Base-by-base conservation (phyloP, 345 rosid genomes). In the Anacardium occidentale region DNA sequence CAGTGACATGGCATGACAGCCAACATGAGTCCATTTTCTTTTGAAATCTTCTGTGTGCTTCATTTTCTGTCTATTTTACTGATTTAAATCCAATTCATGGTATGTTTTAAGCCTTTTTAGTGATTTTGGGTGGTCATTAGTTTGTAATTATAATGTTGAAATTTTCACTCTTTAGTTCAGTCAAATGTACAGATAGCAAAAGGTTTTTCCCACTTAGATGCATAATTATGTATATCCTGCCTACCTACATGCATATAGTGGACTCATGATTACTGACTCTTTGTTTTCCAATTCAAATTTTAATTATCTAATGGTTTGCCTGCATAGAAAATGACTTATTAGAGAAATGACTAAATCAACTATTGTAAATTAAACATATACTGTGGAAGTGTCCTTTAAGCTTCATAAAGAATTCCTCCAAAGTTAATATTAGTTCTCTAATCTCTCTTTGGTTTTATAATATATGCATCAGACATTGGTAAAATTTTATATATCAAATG, bases 111-210 rank as follows among this genome's bases (percentile, higher is more conserved):
- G 18, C 66, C 3, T 64, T 64, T 47, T 17, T 37, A 25, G 25
- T 47, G 56, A 65, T 15, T 65, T 65, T 65, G 42, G 55, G 9
- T 10, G 15, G 69, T 17, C n/a, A 34, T 45, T 50, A 50, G 51
- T 9, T 48, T 48, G 69, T 9, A 24, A 64, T 18, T 47, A 18
- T 10, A 26, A 44, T 26, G 9, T 4, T 24, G 15, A 65, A 47
- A 4, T 48, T 25, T 47, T 55, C 24, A 14, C 26, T 65, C 47
- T 2, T 0, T 13, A 10, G 3, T 14, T 45, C 10, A 20, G 15
- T 64, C 13, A 24, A 45, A 10, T 47, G 22, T 24, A 9, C 14
- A 14, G 3, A 3, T 25, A 24, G 20, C 14, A 47, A 64, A 64
- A 45, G 17, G n/a, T n/a, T 64, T 7, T 21, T 37, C 42, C 42